Percentiles rank a stretch among this genome's conserved stretches.
These are phyloP conservation scores for Ustilago trichophora DNA, from an alignment of 1,284 basidiomycete species.

Conservation along the genomic window DNA sequence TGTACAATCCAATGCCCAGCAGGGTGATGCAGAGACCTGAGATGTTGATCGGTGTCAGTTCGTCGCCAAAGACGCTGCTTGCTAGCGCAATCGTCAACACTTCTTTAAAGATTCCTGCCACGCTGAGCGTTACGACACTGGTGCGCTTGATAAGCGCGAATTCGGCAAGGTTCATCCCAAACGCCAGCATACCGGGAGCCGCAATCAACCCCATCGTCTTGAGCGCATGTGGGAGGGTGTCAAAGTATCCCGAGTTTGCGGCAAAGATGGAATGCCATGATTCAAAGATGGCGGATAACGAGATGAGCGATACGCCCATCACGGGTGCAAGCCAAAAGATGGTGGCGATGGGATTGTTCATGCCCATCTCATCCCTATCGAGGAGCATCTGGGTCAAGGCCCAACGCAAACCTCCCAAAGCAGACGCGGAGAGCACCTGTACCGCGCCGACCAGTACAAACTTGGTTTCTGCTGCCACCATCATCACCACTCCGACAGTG, in stretches of 20 bases:
- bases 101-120: slow-evolving; percentile 98
- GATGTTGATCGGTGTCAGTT: slow-evolving; percentile 88
- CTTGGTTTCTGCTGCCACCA: slow-evolving; percentile 92
- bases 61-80: slow-evolving; percentile 90
- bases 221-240: slow-evolving; percentile 21
- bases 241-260: slow-evolving; percentile 30
- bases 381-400: slow-evolving; percentile 89
- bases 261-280: slow-evolving; percentile 72
- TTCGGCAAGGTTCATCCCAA: slow-evolving; percentile 94
- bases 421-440: slow-evolving; percentile 87
- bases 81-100: slow-evolving; percentile 92
- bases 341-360: slow-evolving; percentile 91
- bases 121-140: slow-evolving; percentile 92
- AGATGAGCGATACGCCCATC: slow-evolving; percentile 80
- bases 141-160: slow-evolving; percentile 96
- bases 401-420: slow-evolving; percentile 90
- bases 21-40: slow-evolving; percentile 87
- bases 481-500: slow-evolving; percentile 86
- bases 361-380: slow-evolving; percentile 79
- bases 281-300: slow-evolving; percentile 78
- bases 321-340: slow-evolving; percentile 92
- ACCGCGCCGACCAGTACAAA: slow-evolving; percentile 87
- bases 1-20: slow-evolving; percentile 73
- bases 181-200: slow-evolving; percentile 85
- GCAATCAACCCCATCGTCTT: slow-evolving; percentile 75